These are phyloP conservation scores for Lactifluus hygrophoroides DNA, from an alignment of 768 basidiomycete genomes.

Conservation along the genomic window DNA sequence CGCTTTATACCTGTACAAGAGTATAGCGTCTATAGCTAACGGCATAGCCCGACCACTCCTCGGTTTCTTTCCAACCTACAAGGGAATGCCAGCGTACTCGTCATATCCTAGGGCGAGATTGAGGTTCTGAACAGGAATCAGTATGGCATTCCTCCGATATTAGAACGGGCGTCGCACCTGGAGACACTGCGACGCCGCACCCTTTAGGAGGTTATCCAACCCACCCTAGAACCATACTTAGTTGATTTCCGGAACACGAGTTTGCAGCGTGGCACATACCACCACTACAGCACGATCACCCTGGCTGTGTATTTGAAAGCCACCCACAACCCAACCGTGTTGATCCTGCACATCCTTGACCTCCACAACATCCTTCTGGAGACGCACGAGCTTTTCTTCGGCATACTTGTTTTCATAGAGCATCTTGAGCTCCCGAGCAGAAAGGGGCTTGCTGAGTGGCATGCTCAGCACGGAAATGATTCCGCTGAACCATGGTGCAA, in stretches of 20 bases:
- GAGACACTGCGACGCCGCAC: constrained; percentile 97
- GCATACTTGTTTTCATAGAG: constrained; percentile 75
- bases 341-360: constrained; percentile 68
- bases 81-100: constrained; percentile 72
- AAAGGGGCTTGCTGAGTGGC: constrained; percentile 58
- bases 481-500: constrained; percentile 94
- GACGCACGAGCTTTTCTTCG: constrained; percentile 61
- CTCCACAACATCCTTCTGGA: constrained; percentile 63
- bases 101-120: constrained; percentile 86
- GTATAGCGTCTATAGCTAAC: too few species aligned
- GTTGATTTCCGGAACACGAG: neutral
- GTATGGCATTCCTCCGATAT: neutral
- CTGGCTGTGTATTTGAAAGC: constrained; percentile 85
- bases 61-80: neutral
- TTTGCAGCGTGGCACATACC: constrained; percentile 37
- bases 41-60: too few species aligned
- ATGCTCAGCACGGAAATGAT: constrained; percentile 84
- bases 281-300: constrained; percentile 93
- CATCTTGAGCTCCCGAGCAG: constrained; percentile 61
- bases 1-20: too few species aligned
- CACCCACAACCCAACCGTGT: constrained; percentile 89
- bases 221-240: constrained; percentile 55
- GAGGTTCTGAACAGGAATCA: constrained; percentile 54
- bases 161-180: constrained; percentile 49
- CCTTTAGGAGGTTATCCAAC: constrained; percentile 93